These are phyloP conservation scores for Schizochytrium sp. DNA, from an alignment of 108 stramenopile genomes.

Conservation along the genomic window DNA sequence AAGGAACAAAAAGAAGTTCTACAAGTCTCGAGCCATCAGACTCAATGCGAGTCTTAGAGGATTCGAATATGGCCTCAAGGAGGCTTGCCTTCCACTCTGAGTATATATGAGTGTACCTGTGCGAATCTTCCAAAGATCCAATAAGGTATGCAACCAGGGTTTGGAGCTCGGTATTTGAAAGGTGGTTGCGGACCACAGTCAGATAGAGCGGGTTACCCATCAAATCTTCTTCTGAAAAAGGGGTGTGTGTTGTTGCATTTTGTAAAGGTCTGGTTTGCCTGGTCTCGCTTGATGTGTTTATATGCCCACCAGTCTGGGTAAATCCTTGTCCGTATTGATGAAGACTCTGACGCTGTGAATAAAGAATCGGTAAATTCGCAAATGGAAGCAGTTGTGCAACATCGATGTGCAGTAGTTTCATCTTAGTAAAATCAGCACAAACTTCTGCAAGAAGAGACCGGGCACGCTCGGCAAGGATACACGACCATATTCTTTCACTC, in stretches of 20 bases:
- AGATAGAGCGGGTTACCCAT: not conserved
- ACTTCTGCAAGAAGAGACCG: not conserved
- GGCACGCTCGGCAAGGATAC: not conserved
- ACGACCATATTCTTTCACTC: not conserved
- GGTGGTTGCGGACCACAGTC: not conserved
- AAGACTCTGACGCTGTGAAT: too few relatives aligned
- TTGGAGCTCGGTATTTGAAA: not conserved
- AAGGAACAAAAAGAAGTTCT: not conserved
- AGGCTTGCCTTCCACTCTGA: not conserved
- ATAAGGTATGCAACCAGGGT: not conserved
- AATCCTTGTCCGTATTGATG: too few relatives aligned
- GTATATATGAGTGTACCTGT: not conserved
- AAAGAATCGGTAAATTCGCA: not conserved
- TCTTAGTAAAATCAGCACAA: conserved; percentile 17
- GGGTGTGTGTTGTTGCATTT: too few relatives aligned
- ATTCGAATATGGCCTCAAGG: not conserved
- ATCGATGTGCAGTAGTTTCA: not conserved
- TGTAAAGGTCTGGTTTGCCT: too few relatives aligned
- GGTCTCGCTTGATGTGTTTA: too few relatives aligned
- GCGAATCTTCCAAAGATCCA: not conserved
- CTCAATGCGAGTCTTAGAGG: not conserved
- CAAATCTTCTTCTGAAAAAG: too few relatives aligned
- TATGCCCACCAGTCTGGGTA: too few relatives aligned
- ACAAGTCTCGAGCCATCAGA: not conserved
- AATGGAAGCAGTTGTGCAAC: not conserved